Evolutionary conservation across 2,329 filamentous ascomycete species (phyloP), one percentile per base, ranked within the genome.

Genomic region (Fusarium secorum): DNA sequence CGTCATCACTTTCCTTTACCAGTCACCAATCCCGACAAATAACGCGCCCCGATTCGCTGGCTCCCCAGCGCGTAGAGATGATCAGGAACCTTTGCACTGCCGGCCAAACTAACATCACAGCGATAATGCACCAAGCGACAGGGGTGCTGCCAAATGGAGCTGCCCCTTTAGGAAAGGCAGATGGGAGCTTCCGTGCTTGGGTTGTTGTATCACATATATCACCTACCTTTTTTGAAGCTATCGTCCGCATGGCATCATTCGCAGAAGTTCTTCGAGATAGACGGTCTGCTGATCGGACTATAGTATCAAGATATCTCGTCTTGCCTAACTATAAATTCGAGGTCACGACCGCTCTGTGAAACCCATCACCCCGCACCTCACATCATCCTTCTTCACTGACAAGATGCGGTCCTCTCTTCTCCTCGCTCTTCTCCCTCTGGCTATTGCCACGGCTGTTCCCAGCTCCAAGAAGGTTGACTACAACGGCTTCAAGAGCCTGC

Each of bases 401-500:
- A 70, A 62, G 33, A 71, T 71, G 68, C 54, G 55, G 33, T 49
- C 45, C 39, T 49, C 45, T 41, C 33, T 56, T 49, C 30, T 71
- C 10, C 39, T 70, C 24, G 52, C 68, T 6, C 64, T 71, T 13
- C 35, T 71, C 20, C 63, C 68, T 33, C 35, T 68, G 55, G 64
- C 68, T 30, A 4, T 54, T 20, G 68, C 63, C 49, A 38, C 68
- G 5, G 59, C 68, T 28, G 68, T 71, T 1, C 68, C 67, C 1
- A 65, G 53, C 52, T 71, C 68, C 44, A 71, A 71, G 46, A 71
- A 71, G 55, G 33, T 71, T 9, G 68, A 71, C 68, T 71, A 71
- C 46, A 71, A 36, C n/a, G 68, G 68, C 28, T 71, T 71, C 64
- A 71, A 71, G 41, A 68, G 68, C 35, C 63, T 71, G n/a, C 68